Percentiles rank a stretch among this genome's conserved stretches.
phyloP scores from a whole-genome alignment of 1,284 basidiomycete species.

The Leccinum proximum region DNA sequence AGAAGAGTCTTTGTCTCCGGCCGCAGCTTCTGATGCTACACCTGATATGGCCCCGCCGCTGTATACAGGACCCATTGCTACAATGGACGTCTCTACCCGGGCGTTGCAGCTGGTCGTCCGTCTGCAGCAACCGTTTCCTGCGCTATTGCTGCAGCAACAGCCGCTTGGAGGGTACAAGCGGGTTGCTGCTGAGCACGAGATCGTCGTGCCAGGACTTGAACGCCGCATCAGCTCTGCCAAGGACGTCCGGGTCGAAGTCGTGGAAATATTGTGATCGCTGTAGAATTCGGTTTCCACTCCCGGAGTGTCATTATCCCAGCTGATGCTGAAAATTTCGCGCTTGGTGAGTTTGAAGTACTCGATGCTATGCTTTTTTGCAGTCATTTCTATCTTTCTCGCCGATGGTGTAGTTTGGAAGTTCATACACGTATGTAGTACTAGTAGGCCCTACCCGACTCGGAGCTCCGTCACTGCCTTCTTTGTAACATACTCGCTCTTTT shows the following conservation, averaged over 20 bases:
- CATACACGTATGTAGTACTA: too few species aligned
- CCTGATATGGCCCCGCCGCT: neutral
- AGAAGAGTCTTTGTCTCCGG: neutral
- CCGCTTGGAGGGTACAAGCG: constrained; percentile 1
- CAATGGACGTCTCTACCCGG: neutral
- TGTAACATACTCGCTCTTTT: too few species aligned
- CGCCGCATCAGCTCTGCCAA: neutral
- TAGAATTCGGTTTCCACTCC: too few species aligned
- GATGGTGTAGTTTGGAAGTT: too few species aligned
- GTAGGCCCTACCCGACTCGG: too few species aligned
- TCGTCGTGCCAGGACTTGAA: constrained; percentile 3
- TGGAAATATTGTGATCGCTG: constrained; percentile 7
- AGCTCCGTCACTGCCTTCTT: too few species aligned
- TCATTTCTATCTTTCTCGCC: too few species aligned
- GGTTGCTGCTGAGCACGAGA: constrained; percentile 7
- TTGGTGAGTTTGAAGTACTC: too few species aligned
- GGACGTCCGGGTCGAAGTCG: neutral
- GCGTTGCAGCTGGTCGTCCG: constrained; percentile 1
- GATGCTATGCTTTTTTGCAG: too few species aligned
- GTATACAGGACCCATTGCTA: neutral
- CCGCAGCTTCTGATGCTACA: neutral
- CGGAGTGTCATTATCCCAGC: too few species aligned
- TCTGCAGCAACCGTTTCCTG: constrained; percentile 7
- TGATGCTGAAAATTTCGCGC: too few species aligned
- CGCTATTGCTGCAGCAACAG: constrained; percentile 4